Base-by-base conservation (phyloP, 371 early-diverging fungal species). In the Apophysomyces ossiformis region DNA sequence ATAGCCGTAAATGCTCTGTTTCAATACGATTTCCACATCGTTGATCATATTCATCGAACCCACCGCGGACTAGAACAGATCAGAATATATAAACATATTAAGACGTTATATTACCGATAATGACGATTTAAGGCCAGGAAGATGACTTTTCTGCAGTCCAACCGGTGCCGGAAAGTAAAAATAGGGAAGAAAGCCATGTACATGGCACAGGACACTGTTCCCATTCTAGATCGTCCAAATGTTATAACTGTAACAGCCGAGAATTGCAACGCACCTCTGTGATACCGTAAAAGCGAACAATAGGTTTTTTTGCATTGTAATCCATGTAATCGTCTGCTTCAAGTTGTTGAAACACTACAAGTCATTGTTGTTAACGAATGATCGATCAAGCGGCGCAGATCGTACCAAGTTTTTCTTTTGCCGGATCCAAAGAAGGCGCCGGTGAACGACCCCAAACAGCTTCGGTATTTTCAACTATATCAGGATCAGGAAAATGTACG, bases 141-240 rank as follows among this genome's bases (percentile, higher is more conserved):
- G 65, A 72, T 95, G 79, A 9, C 74, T 76, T n/a, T 80, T 73
- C 32, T 82, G 81, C 61, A 96, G 92, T 7, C 92, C 92, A 35
- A 72, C 21, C 2, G 98, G 98, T 2, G 95, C 93, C 9, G 96
- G 92, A 13, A 97, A 89, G 76, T 99, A 99, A 69, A 99, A 94
- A 77, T 99, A 98, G 7, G 98, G 98, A 18, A 87, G 76, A 74
- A 99, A 99, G 2, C 95, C 96, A 18, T 87, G 87, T 3, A 99
- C 97, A 82, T 95, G 94, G 68, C 98, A 96, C 2, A 92, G 77
- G 9, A 99, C 93, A 63, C 93, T 93, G 68, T 94, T 84, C 26
- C 96, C 95, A 8, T 72, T 72, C 90, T 92, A 60, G 39, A 65
- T 56, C 47, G 5, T 44, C 64, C 32, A 21, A 18, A 11, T 43